Evolutionary conservation across 805 yeast species (phyloP), one percentile per base, ranked within the genome.

Genomic region (Ogataea methanolica): DNA sequence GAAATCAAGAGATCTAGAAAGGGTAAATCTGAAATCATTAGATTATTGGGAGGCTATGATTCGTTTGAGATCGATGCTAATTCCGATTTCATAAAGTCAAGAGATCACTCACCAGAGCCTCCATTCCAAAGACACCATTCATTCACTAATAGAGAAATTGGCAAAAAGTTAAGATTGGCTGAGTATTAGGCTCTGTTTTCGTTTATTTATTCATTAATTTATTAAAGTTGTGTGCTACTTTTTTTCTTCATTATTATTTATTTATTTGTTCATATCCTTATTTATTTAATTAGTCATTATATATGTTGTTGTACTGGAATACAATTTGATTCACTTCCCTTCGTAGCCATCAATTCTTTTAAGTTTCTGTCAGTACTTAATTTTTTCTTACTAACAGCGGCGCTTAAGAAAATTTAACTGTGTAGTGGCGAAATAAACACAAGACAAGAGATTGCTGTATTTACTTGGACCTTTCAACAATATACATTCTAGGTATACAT

Each of bases 31-130:
- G 71, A 63, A 44, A 68, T 61, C 36, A 59, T 63, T 37, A 69
- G 71, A 51, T 58, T 72, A 48, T 70, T 89, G 36, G 92, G 96
- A 39, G 97, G 97, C 2, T 90, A 90, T 64, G 96, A 91, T 35
- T 86, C 87, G 64, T 87, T 87, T 62, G 94, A 86, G 56, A 73
- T 83, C 52, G 67, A 63, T 46, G 44, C 76, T 51, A 80, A 85
- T 53, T 82, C 82, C 48, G 81, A 78, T 49, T 54, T 58, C 34
- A 61, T 78, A 46, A 72, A 85, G 51, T 77, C 86, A 7, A 67
- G 85, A 47, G 85, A 83, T 8, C 74, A 74, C 16, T 71, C 78
- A 4, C 84, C 85, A 2, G 84, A 77, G 55, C 83, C 82, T 11
- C 64, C 65, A 22, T 63, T 62, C 41, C 42, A 51, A 9, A 56